Percentiles rank a stretch among this genome's conserved stretches.
phyloP scores from a whole-genome alignment of 768 basidiomycete genomes.

The Tulasnella sp. region DNA sequence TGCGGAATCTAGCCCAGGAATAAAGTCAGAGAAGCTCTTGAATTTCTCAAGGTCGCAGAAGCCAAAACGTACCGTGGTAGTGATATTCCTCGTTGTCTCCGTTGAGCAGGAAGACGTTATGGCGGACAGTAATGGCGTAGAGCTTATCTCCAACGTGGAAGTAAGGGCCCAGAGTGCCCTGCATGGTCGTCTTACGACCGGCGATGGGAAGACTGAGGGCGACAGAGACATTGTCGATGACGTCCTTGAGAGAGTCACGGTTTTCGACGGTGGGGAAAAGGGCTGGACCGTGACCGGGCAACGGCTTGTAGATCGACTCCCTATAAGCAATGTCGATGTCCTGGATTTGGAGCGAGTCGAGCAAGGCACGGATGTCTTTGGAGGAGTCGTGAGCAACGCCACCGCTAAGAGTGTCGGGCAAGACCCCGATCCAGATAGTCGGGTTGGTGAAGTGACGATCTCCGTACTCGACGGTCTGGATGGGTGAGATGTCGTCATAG shows the following conservation, averaged over 20 bases:
- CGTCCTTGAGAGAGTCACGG: not conserved
- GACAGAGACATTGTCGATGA: not conserved
- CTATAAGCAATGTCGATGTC: slow-evolving; percentile 13
- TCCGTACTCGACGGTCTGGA: too few relatives aligned
- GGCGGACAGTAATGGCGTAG: slow-evolving; percentile 19
- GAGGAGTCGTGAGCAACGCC: slow-evolving; percentile 8
- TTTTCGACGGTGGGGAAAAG: not conserved
- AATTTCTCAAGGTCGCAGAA: too few relatives aligned
- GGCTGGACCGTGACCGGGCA: not conserved
- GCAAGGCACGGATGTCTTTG: not conserved
- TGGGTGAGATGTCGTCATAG: slow-evolving; percentile 22
- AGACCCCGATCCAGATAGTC: slow-evolving; percentile 16
- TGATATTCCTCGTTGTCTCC: slow-evolving; percentile 24
- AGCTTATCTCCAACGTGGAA: slow-evolving; percentile 20
- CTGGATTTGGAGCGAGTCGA: slow-evolving; percentile 1
- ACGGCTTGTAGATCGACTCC: not conserved
- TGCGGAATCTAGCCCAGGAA: too few relatives aligned
- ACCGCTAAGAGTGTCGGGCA: slow-evolving; percentile 7
- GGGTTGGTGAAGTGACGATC: not conserved
- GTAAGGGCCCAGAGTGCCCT: slow-evolving; percentile 30
- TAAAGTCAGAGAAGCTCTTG: too few relatives aligned
- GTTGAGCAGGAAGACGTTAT: slow-evolving; percentile 15
- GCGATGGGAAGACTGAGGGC: slow-evolving; percentile 24
- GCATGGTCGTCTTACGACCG: slow-evolving; percentile 20
- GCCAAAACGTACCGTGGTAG: slow-evolving; percentile 27